These are phyloP conservation scores for Ramularia collo-cygni DNA, from an alignment of 2,329 filamentous ascomycete species.

Conservation along the genomic window DNA sequence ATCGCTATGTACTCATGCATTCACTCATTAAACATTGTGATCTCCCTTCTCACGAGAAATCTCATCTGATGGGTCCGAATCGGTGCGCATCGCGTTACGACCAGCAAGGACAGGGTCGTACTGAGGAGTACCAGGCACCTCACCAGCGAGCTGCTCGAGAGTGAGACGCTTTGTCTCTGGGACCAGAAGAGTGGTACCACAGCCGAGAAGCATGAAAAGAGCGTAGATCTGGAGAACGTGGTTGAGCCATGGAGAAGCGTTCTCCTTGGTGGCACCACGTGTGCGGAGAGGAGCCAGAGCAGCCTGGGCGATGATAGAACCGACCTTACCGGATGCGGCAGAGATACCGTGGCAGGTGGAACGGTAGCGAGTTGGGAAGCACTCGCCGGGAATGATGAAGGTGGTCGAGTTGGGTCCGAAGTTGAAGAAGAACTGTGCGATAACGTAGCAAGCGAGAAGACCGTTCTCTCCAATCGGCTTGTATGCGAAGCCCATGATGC, in stretches of 20 bases:
- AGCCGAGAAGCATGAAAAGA: constrained; percentile 70
- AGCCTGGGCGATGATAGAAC: constrained; percentile 45
- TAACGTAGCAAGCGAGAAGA: constrained; percentile 41
- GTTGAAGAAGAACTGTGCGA: constrained; percentile 49
- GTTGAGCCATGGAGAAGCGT: constrained; percentile 59
- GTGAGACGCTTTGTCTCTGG: constrained; percentile 67
- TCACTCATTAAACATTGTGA: constrained; percentile 7
- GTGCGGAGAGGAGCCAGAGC: constrained; percentile 46
- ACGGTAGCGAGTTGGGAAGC: constrained; percentile 45
- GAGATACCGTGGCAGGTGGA: constrained; percentile 44
- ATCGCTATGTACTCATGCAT: too few species aligned
- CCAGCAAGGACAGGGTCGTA: constrained; percentile 34
- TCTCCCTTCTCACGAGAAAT: constrained; percentile 14
- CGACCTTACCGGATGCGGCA: constrained; percentile 43
- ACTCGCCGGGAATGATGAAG: constrained; percentile 47
- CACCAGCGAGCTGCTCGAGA: constrained; percentile 64
- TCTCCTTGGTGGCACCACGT: constrained; percentile 47
- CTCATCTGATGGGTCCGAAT: constrained; percentile 15
- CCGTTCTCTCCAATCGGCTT: constrained; percentile 36
- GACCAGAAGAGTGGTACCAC: constrained; percentile 62
- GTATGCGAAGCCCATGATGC: constrained; percentile 45
- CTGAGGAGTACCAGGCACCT: constrained; percentile 52
- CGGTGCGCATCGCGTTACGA: constrained; percentile 4
- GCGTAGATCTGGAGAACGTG: constrained; percentile 72
- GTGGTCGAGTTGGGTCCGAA: constrained; percentile 47